These are phyloP conservation scores for Amanita brunnescens DNA, from an alignment of 768 basidiomycete species.

Conservation along the genomic window DNA sequence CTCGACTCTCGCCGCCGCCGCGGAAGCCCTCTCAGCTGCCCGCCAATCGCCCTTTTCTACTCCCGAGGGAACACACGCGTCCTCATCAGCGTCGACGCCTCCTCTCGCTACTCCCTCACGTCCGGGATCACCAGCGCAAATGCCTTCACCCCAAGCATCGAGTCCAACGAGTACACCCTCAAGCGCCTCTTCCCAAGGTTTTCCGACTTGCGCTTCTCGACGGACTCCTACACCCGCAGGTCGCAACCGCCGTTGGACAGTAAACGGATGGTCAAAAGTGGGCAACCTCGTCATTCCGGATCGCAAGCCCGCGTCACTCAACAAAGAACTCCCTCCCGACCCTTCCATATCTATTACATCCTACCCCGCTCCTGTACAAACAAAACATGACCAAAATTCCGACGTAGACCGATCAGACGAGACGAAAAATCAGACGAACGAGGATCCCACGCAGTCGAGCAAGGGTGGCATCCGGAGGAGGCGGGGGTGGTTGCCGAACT, in stretches of 20 bases:
- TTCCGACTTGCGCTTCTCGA: neutral
- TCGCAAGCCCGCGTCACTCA: neutral
- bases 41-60: slow-evolving; percentile 1
- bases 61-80: slow-evolving; percentile 1
- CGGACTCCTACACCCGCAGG: neutral
- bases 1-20: slow-evolving; percentile 3
- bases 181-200: neutral
- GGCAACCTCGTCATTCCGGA: neutral
- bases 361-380: neutral
- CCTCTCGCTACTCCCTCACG: slow-evolving; percentile 2
- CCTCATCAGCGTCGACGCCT: neutral
- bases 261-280: slow-evolving; percentile 2
- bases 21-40: neutral
- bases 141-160: neutral
- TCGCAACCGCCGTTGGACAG: slow-evolving; percentile 7
- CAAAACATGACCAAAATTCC: neutral
- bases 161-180: neutral
- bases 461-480: neutral
- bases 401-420: neutral
- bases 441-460: neutral
- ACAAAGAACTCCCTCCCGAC: neutral
- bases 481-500: slow-evolving; percentile 5
- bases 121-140: neutral
- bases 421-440: neutral
- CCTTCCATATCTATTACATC: neutral